Base-by-base conservation (phyloP, 1,139 yeast genomes). In the Wickerhamiella infanticola region DNA sequence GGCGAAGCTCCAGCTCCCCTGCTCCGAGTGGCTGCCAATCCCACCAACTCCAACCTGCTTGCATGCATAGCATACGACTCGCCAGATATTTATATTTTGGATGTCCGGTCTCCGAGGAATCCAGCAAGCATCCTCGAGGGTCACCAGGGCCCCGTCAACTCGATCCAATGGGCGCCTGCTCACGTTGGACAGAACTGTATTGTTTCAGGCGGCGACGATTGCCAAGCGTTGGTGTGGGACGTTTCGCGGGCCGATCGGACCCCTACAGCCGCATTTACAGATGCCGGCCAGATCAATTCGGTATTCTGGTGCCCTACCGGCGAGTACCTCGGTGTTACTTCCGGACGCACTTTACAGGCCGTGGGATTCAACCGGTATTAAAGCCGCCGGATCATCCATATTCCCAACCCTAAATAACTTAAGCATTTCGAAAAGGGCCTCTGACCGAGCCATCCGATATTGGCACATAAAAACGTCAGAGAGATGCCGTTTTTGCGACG, bases 141-240 rank as follows among this genome's bases (percentile, higher is more conserved):
- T 13, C 95, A 88, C 55, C 65, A 68, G 39, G 71, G 72, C 2
- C 68, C 82, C 0, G 74, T 90, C 33, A 88, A 88, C 60, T 72
- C 78, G 52, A 73, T 88, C 23, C 65, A 70, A 47, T 90, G 96
- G 96, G 90, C 88, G 54, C 96, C 97, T 0, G 65, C 74, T 1
- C 71, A 52, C 4, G 45, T 46, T 7, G 50, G 77, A 35, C 64
- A 68, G 38, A 77, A 81, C 52, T 64, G 72, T 41, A 63, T 90
- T 35, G 69, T 85, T 18, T 74, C 88, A 0, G 94, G 93, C 23
- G 80, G 83, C 25, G 97, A 90, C 60, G 97, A 88, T 63, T 83
- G 95, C 61, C 95, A 86, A 62, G 83, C 84, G 0, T 65, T 88
- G 37, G 68, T 83, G 13, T 86, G 96, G 93, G 95, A 90, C 61